Evolutionary conservation across 2,329 filamentous ascomycete species (phyloP), one percentile per base, ranked within the genome.

Genomic region (Mollisiaceae sp.): DNA sequence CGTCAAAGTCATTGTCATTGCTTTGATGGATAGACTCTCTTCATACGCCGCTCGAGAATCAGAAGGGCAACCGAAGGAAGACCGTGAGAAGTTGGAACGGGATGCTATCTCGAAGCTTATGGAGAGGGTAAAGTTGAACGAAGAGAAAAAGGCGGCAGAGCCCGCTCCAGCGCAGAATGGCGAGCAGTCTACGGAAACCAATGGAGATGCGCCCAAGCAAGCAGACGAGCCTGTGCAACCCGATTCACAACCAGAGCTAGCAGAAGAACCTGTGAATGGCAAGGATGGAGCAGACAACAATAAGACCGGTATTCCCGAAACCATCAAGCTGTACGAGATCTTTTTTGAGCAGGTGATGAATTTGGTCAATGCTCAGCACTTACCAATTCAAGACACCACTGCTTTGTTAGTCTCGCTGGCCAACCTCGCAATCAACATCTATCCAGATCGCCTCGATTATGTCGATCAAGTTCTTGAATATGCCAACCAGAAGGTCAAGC

Each of bases 341-440:
- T 99, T 98, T 83, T 97, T 98, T 75, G 90, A 93, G 60, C 95
- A 98, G 78, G 95, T 98, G 68, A 91, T 96, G 75, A 94, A 94
- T 74, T 83, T 99, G 60, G 94, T 98, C 68, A 94, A 93, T 78
- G 92, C 91, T 60, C 93, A 97, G 75, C 90, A 93, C 71, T 84
- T 99, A 60, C 91, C 94, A 0, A 94, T 99, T 70, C 93, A 97
- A 77, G 96, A 99, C 77, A 97, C 92, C 20, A 95, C 97, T 72
- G 95, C 94, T 11, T 82, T 99, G 50, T 83, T 98, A 54, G 94
- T 97, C n/a, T 99, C 95, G 4, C 83, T 99, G 47, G 89, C 91
- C 45, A 98, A 98, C 73, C 86, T 99, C 64, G 93, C 96, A 11
- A 85, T 99, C 67, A 98, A 97, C 77, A 97, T 98, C 71, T 98